Conservation (phyloP, 441 rosid species). For the Jatropha multifida region DNA sequence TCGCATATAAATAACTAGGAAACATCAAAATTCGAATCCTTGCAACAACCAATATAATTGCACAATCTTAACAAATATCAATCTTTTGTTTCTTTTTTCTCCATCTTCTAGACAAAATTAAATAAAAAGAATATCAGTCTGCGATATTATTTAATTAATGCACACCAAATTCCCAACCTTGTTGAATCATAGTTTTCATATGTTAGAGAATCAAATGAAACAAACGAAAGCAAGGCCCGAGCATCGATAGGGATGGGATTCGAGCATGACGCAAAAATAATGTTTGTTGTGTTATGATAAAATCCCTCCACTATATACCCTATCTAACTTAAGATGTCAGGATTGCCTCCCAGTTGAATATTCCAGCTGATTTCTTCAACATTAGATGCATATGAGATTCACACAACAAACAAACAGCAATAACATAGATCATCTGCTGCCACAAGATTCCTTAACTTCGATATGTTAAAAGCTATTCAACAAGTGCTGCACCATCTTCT, state of each 20-base stretch:
- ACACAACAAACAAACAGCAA: background rate
- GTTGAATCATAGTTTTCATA: background rate
- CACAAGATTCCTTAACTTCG: background rate
- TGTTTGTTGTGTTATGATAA: background rate
- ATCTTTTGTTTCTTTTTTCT: no score
- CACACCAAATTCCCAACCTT: background rate
- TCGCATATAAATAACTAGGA: background rate
- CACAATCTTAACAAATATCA: background rate
- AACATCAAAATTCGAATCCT: background rate
- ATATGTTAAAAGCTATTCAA: background rate
- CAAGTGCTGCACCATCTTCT: background rate
- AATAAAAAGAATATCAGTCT: no score
- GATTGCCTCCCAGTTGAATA: background rate
- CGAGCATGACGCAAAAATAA: background rate
- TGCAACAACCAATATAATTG: background rate
- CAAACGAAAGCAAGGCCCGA: background rate
- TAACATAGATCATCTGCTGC: background rate
- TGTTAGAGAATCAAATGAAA: background rate
- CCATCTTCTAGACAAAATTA: no score
- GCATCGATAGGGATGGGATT: background rate
- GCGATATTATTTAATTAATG: background rate
- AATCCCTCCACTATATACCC: background rate
- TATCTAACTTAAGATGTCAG: background rate
- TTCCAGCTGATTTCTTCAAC: background rate
- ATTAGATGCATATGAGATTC: background rate